Base-by-base conservation (phyloP, 2,329 filamentous ascomycete genomes). In the Claviceps humidiphila region DNA sequence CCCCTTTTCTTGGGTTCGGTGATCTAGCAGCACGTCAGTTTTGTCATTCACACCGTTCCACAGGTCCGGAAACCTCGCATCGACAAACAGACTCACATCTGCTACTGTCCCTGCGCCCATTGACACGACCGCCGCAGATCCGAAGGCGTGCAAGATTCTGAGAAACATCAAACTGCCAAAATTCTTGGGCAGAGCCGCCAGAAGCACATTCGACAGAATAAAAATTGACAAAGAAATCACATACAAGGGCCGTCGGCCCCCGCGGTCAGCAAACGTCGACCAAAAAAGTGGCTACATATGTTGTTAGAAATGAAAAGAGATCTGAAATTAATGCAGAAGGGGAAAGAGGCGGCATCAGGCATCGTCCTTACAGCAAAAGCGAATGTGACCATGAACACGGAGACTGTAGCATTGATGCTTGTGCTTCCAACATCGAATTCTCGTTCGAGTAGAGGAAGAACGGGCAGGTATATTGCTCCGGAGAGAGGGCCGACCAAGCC, bases 401-500 rank as follows among this genome's bases (percentile, higher is more conserved):
- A 66, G n/a, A 73, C 69, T 0, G 71, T 71, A 3, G 64, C 68
- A 56, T 73, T 73, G 40, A 73, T 67, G 2, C 59, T 63, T 5
- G 66, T 64, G 26, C 59, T 58, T 7, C 62, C 64, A 5, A 62
- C 61, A 7, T 65, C 56, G 53, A 73, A 72, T 42, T 68, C 66
- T 14, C 64, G 47, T 50, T 68, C 64, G 16, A 73, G 59, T 17
- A 65, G 55, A 2, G 63, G 66, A 26, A 74, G 61, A 20, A 66
- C 63, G 1, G 71, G 71, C 2, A 74, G 58, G 57, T 73, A 73
- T 37, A 73, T 66, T n/a, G 65, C 66, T 34, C 69, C 71, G n/a
- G 67, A 66, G 17, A 74, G 54, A 8, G 71, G 71, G 0, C 67
- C 71, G 43, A 73, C 66, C 58, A 71, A 69, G 3, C 69, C 71